Conservation (phyloP, 805 yeast genomes). For the Myxozyma kluyveri region DNA sequence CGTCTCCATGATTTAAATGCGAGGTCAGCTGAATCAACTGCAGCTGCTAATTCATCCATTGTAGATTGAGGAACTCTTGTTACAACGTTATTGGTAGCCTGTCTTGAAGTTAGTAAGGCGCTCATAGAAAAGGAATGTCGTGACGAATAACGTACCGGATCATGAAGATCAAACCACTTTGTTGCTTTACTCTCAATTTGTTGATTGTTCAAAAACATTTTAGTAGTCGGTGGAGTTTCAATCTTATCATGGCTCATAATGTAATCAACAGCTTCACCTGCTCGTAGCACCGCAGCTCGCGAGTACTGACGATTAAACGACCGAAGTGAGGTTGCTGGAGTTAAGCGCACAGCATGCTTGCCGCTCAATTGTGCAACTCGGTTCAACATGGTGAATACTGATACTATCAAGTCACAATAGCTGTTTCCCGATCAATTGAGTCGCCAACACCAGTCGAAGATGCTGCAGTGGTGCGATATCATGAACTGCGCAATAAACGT, state of each 20-base stretch:
- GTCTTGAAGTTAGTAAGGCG: neutral
- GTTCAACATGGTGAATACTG: too few species aligned
- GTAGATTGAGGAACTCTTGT: constrained; percentile 73
- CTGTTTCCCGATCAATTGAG: too few species aligned
- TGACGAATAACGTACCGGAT: constrained; percentile 46
- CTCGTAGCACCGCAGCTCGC: neutral
- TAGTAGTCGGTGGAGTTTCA: constrained; percentile 38
- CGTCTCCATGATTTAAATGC: constrained; percentile 62
- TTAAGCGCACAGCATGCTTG: too few species aligned
- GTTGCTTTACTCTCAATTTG: constrained; percentile 50
- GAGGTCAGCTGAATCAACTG: constrained; percentile 60
- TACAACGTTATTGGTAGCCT: constrained; percentile 63
- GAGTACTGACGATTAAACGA: neutral
- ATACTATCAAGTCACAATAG: too few species aligned
- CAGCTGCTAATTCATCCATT: constrained; percentile 59
- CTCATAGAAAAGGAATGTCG: too few species aligned
- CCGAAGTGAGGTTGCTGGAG: too few species aligned
- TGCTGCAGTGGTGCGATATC: too few species aligned
- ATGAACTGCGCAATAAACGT: too few species aligned
- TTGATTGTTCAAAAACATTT: constrained; percentile 47
- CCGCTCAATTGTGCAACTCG: too few species aligned
- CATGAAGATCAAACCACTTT: constrained; percentile 67
- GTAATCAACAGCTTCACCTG: constrained; percentile 4
- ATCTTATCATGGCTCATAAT: constrained; percentile 19
- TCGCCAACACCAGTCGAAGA: too few species aligned